Evolutionary conservation across 164 flowering plant species (phyloP), one percentile per base, ranked within the genome.

Genomic region (Berberis thunbergii): DNA sequence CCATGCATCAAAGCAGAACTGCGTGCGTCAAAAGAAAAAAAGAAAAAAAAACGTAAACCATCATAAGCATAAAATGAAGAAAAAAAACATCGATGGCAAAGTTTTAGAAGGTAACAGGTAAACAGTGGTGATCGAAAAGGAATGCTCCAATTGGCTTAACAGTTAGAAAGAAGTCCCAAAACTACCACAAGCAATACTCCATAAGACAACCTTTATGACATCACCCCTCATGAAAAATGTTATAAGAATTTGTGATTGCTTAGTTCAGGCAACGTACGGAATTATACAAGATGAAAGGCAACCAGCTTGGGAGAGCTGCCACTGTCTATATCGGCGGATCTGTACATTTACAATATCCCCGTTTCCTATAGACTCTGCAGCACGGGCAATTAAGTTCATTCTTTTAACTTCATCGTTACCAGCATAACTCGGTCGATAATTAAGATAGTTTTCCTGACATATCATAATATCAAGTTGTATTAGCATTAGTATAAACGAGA

Each of bases 1-100:
- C 99, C 99, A 79, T 86, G 99, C 83, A 94, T 70, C 70, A 93
- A 66, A 64, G 94, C 84, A 65, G 98, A 88, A 59, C 98, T 93
- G 78, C 54, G 57, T n/a, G n/a, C n/a, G n/a, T n/a, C n/a, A n/a
- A n/a, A n/a, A n/a, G n/a, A n/a, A n/a, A 52, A 38, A 72, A 45
- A 68, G 68, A n/a, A 65, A 58, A 59, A 40, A 54, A 43, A 41
- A 13, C 12, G 39, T 7, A 4, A 68, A 38, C 39, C 11, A 11
- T 4, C 38, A 48, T 12, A 43, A 57, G 7, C 9, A 7, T 1
- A 57, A 41, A 41, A 2, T 6, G 42, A 6, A 46, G 41, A 41
- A 44, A 1, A 12, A 57, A 62, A 58, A 48, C 41, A 39, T 12
- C 12, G 12, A 3, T 7, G 46, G 9, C 63, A 53, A 55, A 50